Base-by-base conservation (phyloP, 352 stramenopile species). In the Lagenidium giganteum region DNA sequence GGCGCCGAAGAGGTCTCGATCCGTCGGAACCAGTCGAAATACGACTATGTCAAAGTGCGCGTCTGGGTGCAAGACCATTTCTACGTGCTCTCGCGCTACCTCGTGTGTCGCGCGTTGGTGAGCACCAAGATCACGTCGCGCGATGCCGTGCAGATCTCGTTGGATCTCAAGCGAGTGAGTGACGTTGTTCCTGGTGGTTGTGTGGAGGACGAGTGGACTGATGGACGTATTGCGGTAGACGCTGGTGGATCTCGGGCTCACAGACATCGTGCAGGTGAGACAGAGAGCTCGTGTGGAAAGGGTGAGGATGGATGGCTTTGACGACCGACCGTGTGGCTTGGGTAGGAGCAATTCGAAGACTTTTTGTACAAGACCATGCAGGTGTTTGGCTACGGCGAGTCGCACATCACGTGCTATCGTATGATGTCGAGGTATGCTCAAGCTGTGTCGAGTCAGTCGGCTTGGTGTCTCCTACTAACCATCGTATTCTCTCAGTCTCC, bases 311-410 rank as follows among this genome's bases (percentile, higher is more conserved):
- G 23, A 34, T 32, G 14, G 31, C 22, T 13, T 50, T 4, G 3
- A 23, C 14, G 31, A 26, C 20, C n/a, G 0, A 18, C 22, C 28
- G 14, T 32, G 9, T 14, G 28, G 4, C 37, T 6, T 23, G 14
- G 14, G 3, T 41, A 86, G 75, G 82, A 94, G 42, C 79, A 92
- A 69, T 94, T 94, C 46, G 82, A 94, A 47, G 81, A 94, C 42
- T 94, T 94, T 54, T 49, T 94, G 44, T 94, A 94, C 67, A 94
- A 94, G 60, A 94, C 82, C 7, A 89, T 94, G 77, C 64, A 87
- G 31, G 79, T 91, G 8, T 94, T 92, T 33, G 79, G 79, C n/a
- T 94, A 94, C 53, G 77, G 79, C 8, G 77, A 94, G 41, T 47
- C 71, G 12, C 78, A 94, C 52, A 88, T 94, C 36, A 73, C 77